These are phyloP conservation scores for Solanum chmielewskii DNA, from an alignment of 257 asterid species.

Conservation along the genomic window DNA sequence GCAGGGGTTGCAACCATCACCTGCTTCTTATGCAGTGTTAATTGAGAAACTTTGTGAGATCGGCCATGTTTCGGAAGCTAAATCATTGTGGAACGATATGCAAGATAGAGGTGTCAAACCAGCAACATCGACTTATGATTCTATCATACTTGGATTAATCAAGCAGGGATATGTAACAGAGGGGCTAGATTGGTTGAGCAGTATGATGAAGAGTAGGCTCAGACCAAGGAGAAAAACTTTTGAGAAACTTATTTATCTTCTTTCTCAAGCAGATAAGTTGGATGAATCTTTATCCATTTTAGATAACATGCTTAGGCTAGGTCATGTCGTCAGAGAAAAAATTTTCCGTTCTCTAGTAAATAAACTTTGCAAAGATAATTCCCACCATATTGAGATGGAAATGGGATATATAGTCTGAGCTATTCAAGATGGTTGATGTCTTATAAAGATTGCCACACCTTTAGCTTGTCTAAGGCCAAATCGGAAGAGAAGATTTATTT, in stretches of 20 bases:
- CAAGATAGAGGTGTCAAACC: slow-evolving; percentile 34
- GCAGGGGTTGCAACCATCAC: slow-evolving; percentile 35
- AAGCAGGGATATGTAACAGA: slow-evolving; percentile 32
- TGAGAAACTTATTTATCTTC: slow-evolving; percentile 29
- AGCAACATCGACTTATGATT: slow-evolving; percentile 14
- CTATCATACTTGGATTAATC: slow-evolving; percentile 34
- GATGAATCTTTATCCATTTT: slow-evolving; percentile 33
- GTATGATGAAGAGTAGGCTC: slow-evolving; percentile 27
- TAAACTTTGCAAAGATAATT: slow-evolving; percentile 33
- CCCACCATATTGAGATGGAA: slow-evolving; percentile 4
- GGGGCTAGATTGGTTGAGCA: slow-evolving; percentile 32
- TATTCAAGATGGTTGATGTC: background rate
- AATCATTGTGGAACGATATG: slow-evolving; percentile 46
- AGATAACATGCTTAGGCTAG: slow-evolving; percentile 39
- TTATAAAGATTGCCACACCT: background rate
- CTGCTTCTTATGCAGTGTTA: slow-evolving; percentile 26
- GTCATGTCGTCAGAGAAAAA: slow-evolving; percentile 20
- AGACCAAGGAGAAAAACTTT: slow-evolving; percentile 39
- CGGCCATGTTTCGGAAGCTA: slow-evolving; percentile 44
- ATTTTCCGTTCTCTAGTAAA: slow-evolving; percentile 23
- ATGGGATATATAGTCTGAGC: slow-evolving; percentile 10
- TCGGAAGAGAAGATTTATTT: background rate
- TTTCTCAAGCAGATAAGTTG: slow-evolving; percentile 26
- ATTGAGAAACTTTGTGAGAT: slow-evolving; percentile 31
- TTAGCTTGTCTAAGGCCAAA: background rate